Conservation (phyloP, 2,329 filamentous ascomycete species). For the Nemania sp. region DNA sequence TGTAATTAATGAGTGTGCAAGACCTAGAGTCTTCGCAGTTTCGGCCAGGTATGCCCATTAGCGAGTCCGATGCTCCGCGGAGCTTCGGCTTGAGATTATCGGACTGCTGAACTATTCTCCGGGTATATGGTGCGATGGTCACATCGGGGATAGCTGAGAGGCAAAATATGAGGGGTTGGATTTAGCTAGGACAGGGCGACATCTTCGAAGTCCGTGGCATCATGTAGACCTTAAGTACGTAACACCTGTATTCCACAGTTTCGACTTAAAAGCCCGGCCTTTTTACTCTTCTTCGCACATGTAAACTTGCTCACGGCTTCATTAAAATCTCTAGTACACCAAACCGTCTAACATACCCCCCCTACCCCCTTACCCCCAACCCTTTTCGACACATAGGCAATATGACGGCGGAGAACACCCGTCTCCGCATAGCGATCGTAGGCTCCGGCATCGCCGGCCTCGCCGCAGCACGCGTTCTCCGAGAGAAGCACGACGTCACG, state of each 20-base stretch:
- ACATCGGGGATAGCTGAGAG: too few relatives aligned
- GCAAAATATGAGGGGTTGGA: neutral
- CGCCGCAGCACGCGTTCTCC: constrained; percentile 32
- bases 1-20: neutral
- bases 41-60: neutral
- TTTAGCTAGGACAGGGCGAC: neutral
- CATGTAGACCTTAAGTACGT: neutral
- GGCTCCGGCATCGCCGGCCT: constrained; percentile 35
- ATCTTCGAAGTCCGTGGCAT: neutral
- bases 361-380: too few relatives aligned
- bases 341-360: neutral
- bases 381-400: constrained; percentile 4
- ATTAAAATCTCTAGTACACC: neutral
- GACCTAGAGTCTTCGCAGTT: neutral
- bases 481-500: constrained; percentile 32
- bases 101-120: too few relatives aligned
- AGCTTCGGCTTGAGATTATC: neutral
- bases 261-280: neutral
- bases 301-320: neutral
- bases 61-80: neutral
- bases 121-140: too few relatives aligned
- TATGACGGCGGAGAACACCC: constrained; percentile 6
- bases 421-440: constrained; percentile 31
- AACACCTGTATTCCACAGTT: too few relatives aligned
- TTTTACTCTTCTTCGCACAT: neutral